These are phyloP conservation scores for Wickerhamiella occidentalis DNA, from an alignment of 805 yeast species.

Conservation along the genomic window DNA sequence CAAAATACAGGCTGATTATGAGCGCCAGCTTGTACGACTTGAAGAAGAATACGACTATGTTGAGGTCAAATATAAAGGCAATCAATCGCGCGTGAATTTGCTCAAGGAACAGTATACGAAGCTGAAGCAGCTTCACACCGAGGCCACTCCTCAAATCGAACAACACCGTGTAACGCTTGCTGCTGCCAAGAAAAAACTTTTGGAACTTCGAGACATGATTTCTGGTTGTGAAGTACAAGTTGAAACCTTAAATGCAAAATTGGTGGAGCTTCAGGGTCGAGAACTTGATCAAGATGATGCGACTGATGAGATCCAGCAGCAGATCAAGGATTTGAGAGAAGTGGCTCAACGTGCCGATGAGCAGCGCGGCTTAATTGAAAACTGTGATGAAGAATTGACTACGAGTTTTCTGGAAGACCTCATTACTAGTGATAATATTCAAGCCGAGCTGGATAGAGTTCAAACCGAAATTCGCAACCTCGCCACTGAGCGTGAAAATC, in stretches of 20 bases:
- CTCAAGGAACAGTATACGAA: conserved; percentile 29
- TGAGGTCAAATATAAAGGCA: conserved; percentile 25
- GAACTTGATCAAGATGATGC: conserved; percentile 19
- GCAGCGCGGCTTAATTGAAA: conserved; percentile 25
- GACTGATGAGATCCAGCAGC: conserved; percentile 13
- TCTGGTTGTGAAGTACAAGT: conserved; percentile 15
- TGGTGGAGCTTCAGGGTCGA: conserved; percentile 16
- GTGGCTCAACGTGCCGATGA: conserved; percentile 12
- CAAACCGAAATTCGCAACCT: conserved; percentile 22
- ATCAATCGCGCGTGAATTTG: conserved; percentile 23
- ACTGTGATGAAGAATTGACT: conserved; percentile 16
- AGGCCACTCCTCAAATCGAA: neutral
- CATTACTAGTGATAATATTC: conserved; percentile 17
- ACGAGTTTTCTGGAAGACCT: conserved; percentile 21
- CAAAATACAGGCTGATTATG: neutral
- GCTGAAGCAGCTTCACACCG: neutral
- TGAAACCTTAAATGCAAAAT: conserved; percentile 12
- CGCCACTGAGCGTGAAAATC: conserved; percentile 22
- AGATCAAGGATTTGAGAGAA: conserved; percentile 5
- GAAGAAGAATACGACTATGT: conserved; percentile 20
- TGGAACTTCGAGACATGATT: conserved; percentile 11
- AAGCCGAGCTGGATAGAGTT: conserved; percentile 17
- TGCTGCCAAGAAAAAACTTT: conserved; percentile 12
- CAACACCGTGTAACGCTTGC: neutral
- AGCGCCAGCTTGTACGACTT: conserved; percentile 29